phyloP scores from a whole-genome alignment of 176 grass and related monocot species.

The Carex myosuroides region DNA sequence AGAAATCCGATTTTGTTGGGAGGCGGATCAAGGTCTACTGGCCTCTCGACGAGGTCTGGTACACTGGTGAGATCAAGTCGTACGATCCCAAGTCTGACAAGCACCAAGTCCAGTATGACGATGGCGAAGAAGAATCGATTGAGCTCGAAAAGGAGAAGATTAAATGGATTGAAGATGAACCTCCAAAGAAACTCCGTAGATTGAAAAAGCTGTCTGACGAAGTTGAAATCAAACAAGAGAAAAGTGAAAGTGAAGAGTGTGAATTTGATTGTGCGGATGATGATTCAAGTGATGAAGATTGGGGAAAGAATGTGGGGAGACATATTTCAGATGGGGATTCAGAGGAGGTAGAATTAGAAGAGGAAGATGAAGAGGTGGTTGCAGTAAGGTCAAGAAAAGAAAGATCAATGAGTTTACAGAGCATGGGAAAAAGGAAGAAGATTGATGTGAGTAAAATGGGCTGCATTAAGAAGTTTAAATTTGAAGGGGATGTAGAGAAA shows the following conservation, averaged over 20 bases:
- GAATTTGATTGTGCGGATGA: conserved; percentile 18
- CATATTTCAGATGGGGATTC: conserved; percentile 33
- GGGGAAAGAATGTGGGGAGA: conserved; percentile 52
- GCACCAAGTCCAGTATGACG: conserved; percentile 65
- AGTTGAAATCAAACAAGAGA: not conserved
- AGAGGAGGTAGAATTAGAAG: conserved; percentile 67
- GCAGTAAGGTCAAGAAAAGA: conserved; percentile 25
- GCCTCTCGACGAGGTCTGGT: conserved; percentile 82
- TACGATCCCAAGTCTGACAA: conserved; percentile 36
- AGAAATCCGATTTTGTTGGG: conserved; percentile 41
- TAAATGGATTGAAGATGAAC: conserved; percentile 46
- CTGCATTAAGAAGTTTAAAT: conserved; percentile 69
- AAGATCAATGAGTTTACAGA: conserved; percentile 10
- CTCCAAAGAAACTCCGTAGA: conserved; percentile 59
- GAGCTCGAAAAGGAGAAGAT: conserved; percentile 62
- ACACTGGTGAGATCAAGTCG: conserved; percentile 46
- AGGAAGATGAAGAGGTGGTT: conserved; percentile 43
- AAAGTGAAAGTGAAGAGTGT: conserved; percentile 13
- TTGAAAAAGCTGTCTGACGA: conserved; percentile 52
- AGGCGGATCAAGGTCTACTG: conserved; percentile 72
- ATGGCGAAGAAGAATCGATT: conserved; percentile 65
- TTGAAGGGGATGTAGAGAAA: conserved; percentile 29
- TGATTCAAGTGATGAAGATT: conserved; percentile 61
- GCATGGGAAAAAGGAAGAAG: conserved; percentile 59
- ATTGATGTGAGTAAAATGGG: conserved; percentile 51